These are phyloP conservation scores for Helicocarpus griseus DNA, from an alignment of 2,329 filamentous ascomycete species.

Conservation along the genomic window DNA sequence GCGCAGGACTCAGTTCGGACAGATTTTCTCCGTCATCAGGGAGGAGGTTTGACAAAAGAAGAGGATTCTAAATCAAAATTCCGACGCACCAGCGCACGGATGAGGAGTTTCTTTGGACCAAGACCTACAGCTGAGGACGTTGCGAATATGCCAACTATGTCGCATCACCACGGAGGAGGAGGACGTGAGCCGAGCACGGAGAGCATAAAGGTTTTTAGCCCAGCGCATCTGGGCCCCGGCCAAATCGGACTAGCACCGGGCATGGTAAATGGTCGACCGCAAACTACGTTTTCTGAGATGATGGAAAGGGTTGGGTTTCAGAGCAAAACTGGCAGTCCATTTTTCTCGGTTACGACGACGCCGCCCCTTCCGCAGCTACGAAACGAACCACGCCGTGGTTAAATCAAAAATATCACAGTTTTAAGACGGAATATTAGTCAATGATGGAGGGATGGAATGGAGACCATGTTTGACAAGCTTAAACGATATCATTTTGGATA, in stretches of 20 bases:
- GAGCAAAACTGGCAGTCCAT: slow-evolving; percentile 19
- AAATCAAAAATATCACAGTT: too few relatives aligned
- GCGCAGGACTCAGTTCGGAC: slow-evolving; percentile 34
- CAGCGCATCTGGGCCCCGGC: slow-evolving; percentile 20
- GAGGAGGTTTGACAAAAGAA: slow-evolving; percentile 15
- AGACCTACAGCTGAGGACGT: slow-evolving; percentile 6
- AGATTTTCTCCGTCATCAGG: slow-evolving; percentile 30
- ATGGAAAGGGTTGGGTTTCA: slow-evolving; percentile 29
- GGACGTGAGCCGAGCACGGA: slow-evolving; percentile 26
- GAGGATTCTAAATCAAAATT: slow-evolving; percentile 22
- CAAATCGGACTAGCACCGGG: slow-evolving; percentile 21
- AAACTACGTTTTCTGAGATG: slow-evolving; percentile 30
- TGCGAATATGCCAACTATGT: slow-evolving; percentile 21
- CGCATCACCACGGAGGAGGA: slow-evolving; percentile 16
- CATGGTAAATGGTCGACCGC: slow-evolving; percentile 19
- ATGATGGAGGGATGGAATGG: too few relatives aligned
- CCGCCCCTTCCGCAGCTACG: slow-evolving; percentile 8
- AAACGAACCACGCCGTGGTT: not conserved
- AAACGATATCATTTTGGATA: too few relatives aligned
- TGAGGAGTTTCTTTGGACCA: slow-evolving; percentile 28
- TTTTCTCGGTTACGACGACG: slow-evolving; percentile 20
- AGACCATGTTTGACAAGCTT: too few relatives aligned
- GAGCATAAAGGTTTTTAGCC: slow-evolving; percentile 39
- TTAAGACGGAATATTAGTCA: too few relatives aligned
- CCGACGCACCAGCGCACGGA: slow-evolving; percentile 26